Evolutionary conservation across 1,139 yeast species (phyloP).

Genomic region (Saccharomyces hybrid): DNA sequence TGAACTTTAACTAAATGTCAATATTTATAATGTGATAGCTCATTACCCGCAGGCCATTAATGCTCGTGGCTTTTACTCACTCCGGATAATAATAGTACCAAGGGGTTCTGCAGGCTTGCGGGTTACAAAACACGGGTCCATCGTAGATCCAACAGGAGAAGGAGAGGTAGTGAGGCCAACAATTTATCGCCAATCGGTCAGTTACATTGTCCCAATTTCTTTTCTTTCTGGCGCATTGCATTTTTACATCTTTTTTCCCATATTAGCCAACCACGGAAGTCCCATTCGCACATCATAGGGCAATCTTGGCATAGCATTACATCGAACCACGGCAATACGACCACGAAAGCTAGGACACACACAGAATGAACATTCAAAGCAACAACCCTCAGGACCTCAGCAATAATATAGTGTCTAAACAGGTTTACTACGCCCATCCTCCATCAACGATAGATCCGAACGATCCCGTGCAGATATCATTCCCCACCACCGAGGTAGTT

Average conservation of each 20-base stretch:
- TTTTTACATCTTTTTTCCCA: background rate
- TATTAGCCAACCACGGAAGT: background rate
- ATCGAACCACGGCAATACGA: background rate
- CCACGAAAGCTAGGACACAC: too few relatives aligned
- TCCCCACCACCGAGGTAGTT: too few relatives aligned
- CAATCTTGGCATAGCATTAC: background rate
- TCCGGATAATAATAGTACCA: background rate
- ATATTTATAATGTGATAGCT: background rate
- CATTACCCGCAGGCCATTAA: background rate
- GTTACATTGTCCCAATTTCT: background rate
- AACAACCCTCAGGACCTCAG: too few relatives aligned
- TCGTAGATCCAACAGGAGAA: background rate
- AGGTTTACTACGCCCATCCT: too few relatives aligned
- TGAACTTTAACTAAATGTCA: background rate
- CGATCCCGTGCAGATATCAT: too few relatives aligned
- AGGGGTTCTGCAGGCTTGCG: background rate
- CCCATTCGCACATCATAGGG: background rate
- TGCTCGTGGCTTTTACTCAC: background rate
- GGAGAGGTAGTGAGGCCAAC: background rate
- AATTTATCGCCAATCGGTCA: background rate
- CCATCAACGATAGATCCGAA: too few relatives aligned
- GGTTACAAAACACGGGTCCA: background rate
- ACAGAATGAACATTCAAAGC: too few relatives aligned
- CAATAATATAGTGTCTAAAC: too few relatives aligned
- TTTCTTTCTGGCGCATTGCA: background rate